A percentile compares a stretch with the other conserved stretches of the same genome.
These are phyloP conservation scores for Tylopilus intermedius DNA, from an alignment of 768 basidiomycete genomes.

Conservation along the genomic window DNA sequence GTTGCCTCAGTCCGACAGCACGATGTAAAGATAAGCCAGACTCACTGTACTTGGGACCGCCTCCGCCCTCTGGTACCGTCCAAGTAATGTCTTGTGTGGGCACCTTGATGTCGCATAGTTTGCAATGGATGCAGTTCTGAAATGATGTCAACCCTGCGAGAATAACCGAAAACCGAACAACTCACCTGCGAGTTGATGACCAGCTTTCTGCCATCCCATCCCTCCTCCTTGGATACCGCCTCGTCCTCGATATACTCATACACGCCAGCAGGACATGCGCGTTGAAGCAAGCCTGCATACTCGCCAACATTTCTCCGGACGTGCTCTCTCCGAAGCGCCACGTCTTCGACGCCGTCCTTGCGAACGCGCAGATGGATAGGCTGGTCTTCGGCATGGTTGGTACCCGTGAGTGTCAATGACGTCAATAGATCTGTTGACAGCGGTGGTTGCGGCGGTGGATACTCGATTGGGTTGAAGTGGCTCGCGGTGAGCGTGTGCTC, in stretches of 20 bases:
- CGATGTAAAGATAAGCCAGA: neutral
- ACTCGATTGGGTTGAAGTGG: slow-evolving; percentile 69
- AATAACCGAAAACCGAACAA: neutral
- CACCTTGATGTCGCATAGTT: slow-evolving; percentile 93
- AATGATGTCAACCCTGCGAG: neutral
- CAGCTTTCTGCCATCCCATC: slow-evolving; percentile 79
- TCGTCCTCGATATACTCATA: slow-evolving; percentile 92
- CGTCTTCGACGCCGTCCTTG: slow-evolving; percentile 35
- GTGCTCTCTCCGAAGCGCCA: slow-evolving; percentile 51
- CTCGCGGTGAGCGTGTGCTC: slow-evolving; percentile 65
- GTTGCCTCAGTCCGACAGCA: neutral
- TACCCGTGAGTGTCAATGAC: slow-evolving; percentile 83
- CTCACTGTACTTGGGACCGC: slow-evolving; percentile 92
- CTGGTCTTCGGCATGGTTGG: slow-evolving; percentile 97
- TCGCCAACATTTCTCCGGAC: slow-evolving; percentile 69
- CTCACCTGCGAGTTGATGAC: slow-evolving; percentile 95
- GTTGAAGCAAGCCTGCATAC: slow-evolving; percentile 83
- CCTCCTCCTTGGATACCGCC: slow-evolving; percentile 41
- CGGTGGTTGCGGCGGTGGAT: slow-evolving; percentile 83
- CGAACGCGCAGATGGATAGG: slow-evolving; percentile 81
- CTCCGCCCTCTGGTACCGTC: slow-evolving; percentile 95
- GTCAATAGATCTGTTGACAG: slow-evolving; percentile 92
- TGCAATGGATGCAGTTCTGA: slow-evolving; percentile 91
- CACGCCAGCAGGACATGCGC: slow-evolving; percentile 91
- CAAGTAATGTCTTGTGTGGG: slow-evolving; percentile 96